phyloP scores from a whole-genome alignment of 345 rosid genomes.

The Brassica napus region Da-Ae NC_063450.1:52582501-52583000 shows the following conservation, averaged over 20 bases:
- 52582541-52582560: neutral
- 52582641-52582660: neutral
- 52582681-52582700: neutral
- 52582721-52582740: neutral
- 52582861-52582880: conserved; percentile 63
- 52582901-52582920: conserved; percentile 51
- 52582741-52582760: neutral
- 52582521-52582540: neutral
- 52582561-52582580: neutral
- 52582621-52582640: neutral
- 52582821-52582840: conserved; percentile 76
- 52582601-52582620: neutral
- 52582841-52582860: conserved; percentile 59
- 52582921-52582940: conserved; percentile 46
- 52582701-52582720: neutral
- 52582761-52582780: conserved; percentile 45
- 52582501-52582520: neutral
- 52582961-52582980: neutral
- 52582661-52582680: neutral
- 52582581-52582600: neutral
- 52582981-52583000: neutral
- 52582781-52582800: conserved; percentile 61
- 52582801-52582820: conserved; percentile 67
- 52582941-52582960: conserved; percentile 15
- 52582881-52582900: conserved; percentile 46